Base-by-base conservation (phyloP, 495 filamentous ascomycete species). In the Evernia prunastri region DNA sequence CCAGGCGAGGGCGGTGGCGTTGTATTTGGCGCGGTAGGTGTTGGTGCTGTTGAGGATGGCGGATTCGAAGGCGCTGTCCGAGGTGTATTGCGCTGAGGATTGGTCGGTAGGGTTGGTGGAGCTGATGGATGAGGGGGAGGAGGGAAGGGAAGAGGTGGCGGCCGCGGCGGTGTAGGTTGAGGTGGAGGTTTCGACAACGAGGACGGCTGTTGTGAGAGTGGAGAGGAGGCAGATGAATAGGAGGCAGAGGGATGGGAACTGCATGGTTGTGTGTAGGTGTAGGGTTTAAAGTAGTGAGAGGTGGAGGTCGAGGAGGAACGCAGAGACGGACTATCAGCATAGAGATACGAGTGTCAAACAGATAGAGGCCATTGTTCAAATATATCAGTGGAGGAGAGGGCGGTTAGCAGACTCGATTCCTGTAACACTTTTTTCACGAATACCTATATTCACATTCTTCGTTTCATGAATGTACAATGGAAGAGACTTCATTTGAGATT, bases 31-130 rank as follows among this genome's bases (percentile, higher is more conserved):
- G 25, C 90, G 86, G 75, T 88, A 91, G 58, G 76, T 72, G 72
- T 94, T 93, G 47, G 82, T 89, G 69, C 77, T 78, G 69, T 83
- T 81, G 33, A 94, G 79, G 59, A 89, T 77, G 11, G 81, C 77
- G 59, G 80, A 73, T 58, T 81, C 71, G 77, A 91, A 89, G 18
- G 70, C 58, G 7, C 53, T 31, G 56, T 74, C 65, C 65, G 77
- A 71, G 0, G 79, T 80, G 70, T 86, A 91, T 36, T 77, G 79
- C 1, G 77, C 59, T 3, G 76, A 72, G 23, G 69, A 63, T 0
- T 79, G 71, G 6, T 65, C 43, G 3, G 74, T 54, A n/a, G 60
- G 23, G 49, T 13, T 6, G 20, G 57, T 39, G 36, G 49, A 51
- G 4, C 35, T 27, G 29, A 49, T 47, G 33, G 66, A 29, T 39